phyloP scores from a whole-genome alignment of 306 rosid genomes.

The Acacia crassicarpa region DNA sequence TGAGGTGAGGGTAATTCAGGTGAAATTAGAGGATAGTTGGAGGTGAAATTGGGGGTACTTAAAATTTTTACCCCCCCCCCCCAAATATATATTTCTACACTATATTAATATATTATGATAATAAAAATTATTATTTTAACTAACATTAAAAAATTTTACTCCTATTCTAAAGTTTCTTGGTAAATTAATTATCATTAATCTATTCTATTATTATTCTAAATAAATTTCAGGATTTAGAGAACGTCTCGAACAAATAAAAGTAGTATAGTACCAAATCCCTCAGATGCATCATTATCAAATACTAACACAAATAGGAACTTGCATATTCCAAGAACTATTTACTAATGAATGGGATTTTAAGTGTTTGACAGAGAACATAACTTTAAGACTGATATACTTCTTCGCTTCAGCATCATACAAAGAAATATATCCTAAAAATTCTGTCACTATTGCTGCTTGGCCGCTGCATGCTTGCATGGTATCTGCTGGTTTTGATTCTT shows the following conservation, averaged over 20 bases:
- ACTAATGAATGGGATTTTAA: background rate
- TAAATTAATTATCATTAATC: too few species aligned
- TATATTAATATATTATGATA: too few species aligned
- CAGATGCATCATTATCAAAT: background rate
- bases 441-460: slow-evolving; percentile 36
- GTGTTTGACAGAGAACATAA: background rate
- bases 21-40: too few species aligned
- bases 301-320: background rate
- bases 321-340: background rate
- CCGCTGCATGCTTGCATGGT: slow-evolving; percentile 54
- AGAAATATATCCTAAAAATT: slow-evolving; percentile 21
- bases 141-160: too few species aligned
- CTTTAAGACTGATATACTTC: slow-evolving; percentile 10
- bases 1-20: too few species aligned
- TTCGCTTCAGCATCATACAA: background rate
- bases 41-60: too few species aligned
- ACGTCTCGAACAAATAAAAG: background rate
- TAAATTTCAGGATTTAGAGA: too few species aligned
- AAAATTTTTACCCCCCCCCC: too few species aligned
- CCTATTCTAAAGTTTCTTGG: too few species aligned
- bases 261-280: background rate
- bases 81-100: too few species aligned
- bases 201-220: too few species aligned
- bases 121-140: too few species aligned
- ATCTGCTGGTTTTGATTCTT: slow-evolving; percentile 54